Evolutionary conservation across 805 yeast species (phyloP), one percentile per base, ranked within the genome.

Genomic region (Starmerella roubikii): DNA sequence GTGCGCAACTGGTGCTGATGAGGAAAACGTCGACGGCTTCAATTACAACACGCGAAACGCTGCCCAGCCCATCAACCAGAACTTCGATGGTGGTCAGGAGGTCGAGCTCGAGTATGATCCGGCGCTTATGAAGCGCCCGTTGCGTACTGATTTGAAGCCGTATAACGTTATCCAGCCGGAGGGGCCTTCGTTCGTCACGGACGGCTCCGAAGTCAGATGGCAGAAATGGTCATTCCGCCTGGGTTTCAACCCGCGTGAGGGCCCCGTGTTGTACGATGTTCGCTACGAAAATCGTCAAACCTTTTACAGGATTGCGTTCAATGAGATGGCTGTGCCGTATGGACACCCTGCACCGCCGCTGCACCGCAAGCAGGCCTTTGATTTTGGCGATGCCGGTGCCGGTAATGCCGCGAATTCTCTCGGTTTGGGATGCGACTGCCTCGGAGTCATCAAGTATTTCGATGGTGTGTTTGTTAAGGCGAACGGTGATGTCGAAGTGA

Each of bases 271-370:
- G 26, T 77, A 79, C 57, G 81, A 81, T 49, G 75, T 74, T 38
- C 65, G 66, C 54, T 80, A 78, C 66, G 77, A 79, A 58, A 86
- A 86, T 40, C 75, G 91, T 61, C 78, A 80, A 35, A 62, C 75
- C 30, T 71, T 79, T 55, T 79, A 81, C 68, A 70, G 91, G 59
- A 58, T 78, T 27, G 69, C 85, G 2, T 64, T 79, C 45, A 72
- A 79, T 35, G 93, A 80, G 61, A 80, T 81, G 93, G 77, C 88
- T 23, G 93, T 81, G 46, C 88, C 91, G 24, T 80, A 80, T 54
- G 84, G 83, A 56, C 86, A 79, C 57, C 83, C 85, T 54, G 70
- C 86, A 59, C 74, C 75, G 29, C 88, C 91, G 47, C 74, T 68
- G 65, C 86, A 79, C 62, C 74, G 88, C 68, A 80, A 80, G 63